A percentile compares a stretch with the other conserved stretches of the same genome.
Evolutionary conservation across 441 rosid species (phyloP).

Genomic region (Populus hybrid): DNA sequence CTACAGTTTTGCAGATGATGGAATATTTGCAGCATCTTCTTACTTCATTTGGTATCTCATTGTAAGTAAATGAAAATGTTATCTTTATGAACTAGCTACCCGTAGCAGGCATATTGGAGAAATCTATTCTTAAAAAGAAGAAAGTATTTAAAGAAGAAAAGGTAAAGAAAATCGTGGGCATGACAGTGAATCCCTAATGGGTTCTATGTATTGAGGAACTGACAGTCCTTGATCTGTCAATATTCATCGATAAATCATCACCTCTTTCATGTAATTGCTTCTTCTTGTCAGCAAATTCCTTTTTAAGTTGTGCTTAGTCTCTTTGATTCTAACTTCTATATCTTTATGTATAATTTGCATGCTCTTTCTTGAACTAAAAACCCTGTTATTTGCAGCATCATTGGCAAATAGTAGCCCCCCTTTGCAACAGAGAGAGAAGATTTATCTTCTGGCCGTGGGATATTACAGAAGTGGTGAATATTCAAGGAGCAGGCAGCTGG

Average conservation of each 20-base stretch:
- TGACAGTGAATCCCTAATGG: neutral
- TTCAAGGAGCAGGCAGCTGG: conserved; percentile 75
- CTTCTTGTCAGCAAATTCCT: neutral
- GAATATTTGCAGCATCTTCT: neutral
- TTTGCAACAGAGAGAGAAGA: conserved; percentile 72
- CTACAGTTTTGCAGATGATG: neutral
- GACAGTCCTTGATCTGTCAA: neutral
- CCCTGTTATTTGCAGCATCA: conserved; percentile 54
- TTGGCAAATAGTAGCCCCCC: conserved; percentile 57
- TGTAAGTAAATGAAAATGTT: neutral
- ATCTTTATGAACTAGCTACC: neutral
- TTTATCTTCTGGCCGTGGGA: conserved; percentile 93
- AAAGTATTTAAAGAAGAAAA: neutral
- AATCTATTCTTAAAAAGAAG: neutral
- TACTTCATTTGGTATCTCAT: neutral
- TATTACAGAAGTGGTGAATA: conserved; percentile 76
- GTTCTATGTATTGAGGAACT: neutral
- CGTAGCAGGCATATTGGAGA: neutral
- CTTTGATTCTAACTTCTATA: neutral
- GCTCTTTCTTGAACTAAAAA: neutral
- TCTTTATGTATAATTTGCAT: neutral
- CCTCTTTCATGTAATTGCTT: neutral
- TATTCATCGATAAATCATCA: neutral
- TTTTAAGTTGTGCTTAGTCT: neutral
- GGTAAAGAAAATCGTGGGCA: neutral